Evolutionary conservation across 768 basidiomycete genomes (phyloP).

Genomic region (Mycena olivaceomarginata): DNA sequence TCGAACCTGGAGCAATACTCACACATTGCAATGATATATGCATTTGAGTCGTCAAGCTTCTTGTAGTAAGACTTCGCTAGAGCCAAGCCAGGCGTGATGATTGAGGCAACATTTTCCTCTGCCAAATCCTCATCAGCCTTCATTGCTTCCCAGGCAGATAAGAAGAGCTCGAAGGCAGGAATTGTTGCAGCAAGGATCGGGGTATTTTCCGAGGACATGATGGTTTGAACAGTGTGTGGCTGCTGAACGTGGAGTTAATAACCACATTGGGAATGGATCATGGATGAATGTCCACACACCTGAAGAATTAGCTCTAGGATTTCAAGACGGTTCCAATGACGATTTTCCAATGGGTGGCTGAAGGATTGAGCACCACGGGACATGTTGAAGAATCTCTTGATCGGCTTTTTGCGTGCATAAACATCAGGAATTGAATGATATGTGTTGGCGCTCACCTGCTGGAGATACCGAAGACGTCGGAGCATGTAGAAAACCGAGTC

Average conservation of each 20-base stretch:
- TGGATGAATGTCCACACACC: not conserved
- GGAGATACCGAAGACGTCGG: conserved; percentile 16
- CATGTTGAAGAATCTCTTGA: no score
- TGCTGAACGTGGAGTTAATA: conserved; percentile 1
- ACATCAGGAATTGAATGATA: not conserved
- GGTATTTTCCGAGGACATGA: no score
- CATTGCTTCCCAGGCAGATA: not conserved
- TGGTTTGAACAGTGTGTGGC: not conserved
- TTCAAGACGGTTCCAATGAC: conserved; percentile 17
- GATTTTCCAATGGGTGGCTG: no score
- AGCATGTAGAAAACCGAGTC: conserved; percentile 15
- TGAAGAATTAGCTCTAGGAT: not conserved
- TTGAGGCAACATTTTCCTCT: no score
- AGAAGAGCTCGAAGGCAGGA: conserved; percentile 4
- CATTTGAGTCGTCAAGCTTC: conserved; percentile 15
- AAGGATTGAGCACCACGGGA: no score
- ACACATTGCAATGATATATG: conserved; percentile 9
- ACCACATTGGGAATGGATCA: not conserved
- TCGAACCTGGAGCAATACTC: not conserved
- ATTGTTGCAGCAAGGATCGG: no score
- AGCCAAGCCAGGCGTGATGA: no score
- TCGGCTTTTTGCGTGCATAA: not conserved
- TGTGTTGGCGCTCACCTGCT: not conserved
- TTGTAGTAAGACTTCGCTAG: not conserved
- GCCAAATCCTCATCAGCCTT: not conserved